These are phyloP conservation scores for Aspergillus leporis DNA, from an alignment of 495 filamentous ascomycete genomes.

Conservation along the genomic window DNA sequence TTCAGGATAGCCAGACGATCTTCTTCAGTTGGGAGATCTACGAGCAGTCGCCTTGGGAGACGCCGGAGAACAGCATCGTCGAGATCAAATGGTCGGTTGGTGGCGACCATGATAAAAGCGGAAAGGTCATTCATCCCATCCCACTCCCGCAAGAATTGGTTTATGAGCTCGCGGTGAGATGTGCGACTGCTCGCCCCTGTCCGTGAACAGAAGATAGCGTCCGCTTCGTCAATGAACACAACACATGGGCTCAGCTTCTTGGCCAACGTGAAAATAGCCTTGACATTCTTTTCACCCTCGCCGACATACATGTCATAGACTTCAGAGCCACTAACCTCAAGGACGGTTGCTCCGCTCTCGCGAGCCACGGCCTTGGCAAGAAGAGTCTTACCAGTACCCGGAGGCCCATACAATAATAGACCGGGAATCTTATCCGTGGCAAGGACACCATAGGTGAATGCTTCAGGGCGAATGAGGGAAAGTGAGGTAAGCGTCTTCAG, in stretches of 20 bases:
- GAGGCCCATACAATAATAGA: slow-evolving; percentile 88
- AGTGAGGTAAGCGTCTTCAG: slow-evolving; percentile 87
- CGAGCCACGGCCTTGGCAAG: slow-evolving; percentile 95
- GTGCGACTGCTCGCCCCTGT: slow-evolving; percentile 56
- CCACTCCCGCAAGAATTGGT: slow-evolving; percentile 98
- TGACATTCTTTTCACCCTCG: slow-evolving; percentile 95
- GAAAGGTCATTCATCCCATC: slow-evolving; percentile 85
- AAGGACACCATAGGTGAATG: slow-evolving; percentile 93
- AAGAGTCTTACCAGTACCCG: slow-evolving; percentile 93
- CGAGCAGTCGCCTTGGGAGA: slow-evolving; percentile 78
- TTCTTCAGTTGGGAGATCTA: slow-evolving; percentile 78
- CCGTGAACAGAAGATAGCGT: slow-evolving; percentile 82
- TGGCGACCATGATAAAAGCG: slow-evolving; percentile 99
- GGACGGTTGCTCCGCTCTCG: slow-evolving; percentile 83
- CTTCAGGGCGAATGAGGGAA: slow-evolving; percentile 85
- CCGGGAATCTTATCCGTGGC: slow-evolving; percentile 89
- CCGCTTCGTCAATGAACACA: slow-evolving; percentile 96
- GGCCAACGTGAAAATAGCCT: slow-evolving; percentile 86
- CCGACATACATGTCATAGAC: slow-evolving; percentile 97
- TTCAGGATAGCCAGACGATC: slow-evolving; percentile 79
- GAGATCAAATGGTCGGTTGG: slow-evolving; percentile 90
- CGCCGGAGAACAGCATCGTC: slow-evolving; percentile 88
- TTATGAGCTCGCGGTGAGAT: slow-evolving; percentile 87
- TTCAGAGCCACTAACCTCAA: slow-evolving; percentile 71
- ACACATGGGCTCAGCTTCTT: slow-evolving; percentile 92